Evolutionary conservation across 306 rosid species (phyloP), one percentile per base, ranked within the genome.

Genomic region (Lathyrus oleraceus): DNA sequence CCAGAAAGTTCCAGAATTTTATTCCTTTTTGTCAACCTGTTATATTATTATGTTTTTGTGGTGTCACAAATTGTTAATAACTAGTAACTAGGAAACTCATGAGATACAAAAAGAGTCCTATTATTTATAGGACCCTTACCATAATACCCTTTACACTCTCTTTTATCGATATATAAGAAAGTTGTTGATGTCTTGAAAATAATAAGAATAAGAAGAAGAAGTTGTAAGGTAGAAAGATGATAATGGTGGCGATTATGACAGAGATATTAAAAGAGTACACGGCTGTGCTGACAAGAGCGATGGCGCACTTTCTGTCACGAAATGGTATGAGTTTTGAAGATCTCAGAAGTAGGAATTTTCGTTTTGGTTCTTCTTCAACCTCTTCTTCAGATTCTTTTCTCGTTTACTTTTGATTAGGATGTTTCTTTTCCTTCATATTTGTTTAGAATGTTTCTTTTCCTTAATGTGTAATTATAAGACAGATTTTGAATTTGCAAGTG

Each of bases 181-280:
- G 35, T 52, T 78, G 40, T 53, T 6, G 0, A 51, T n/a, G 38
- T 14, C 40, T 70, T 15, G 39, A 48, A 65, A 42, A 63, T 10
- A 5, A 45, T 57, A 48, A 58, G 5, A 51, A 60, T 3, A 35
- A 8, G 12, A 65, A 30, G 11, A 32, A 35, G n/a, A 65, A 54
- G 49, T 3, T 40, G 6, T 38, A 69, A 45, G 40, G 11, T 21
- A 52, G 69, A 49, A 76, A 20, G 78, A 89, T 90, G 96, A 84
- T 87, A 65, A 81, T 82, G 88, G 88, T 81, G 73, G 89, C 72
- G 67, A 45, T 63, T 0, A 70, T 81, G 76, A 83, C 88, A 30
- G 82, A 84, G 85, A 79, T 90, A 38, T 64, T 90, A 16, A 83
- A 64, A n/a, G 84, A 79, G 40, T 86, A 85, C 77, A 81, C 83